Evolutionary conservation across 345 rosid genomes (phyloP), one percentile per base, ranked within the genome.

Genomic region (Hypericum perforatum): DNA sequence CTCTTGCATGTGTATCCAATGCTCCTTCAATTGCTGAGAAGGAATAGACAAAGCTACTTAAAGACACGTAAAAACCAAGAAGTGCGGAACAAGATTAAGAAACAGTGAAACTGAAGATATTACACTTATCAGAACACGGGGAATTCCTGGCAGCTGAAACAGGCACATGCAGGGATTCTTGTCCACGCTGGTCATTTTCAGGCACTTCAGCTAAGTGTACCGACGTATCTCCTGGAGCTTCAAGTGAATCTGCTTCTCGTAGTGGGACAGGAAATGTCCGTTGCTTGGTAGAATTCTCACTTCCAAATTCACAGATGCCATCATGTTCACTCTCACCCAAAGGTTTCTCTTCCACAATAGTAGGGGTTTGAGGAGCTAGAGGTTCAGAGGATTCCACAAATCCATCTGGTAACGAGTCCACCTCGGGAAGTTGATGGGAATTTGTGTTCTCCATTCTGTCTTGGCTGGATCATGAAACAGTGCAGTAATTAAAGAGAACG

Each of bases 391-490:
- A 66, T 29, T 84, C 96, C 38, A 91, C 89, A 70, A 87, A 87
- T 52, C 98, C 98, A 70, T 84, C 96, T 5, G 98, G 98, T 71
- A 91, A 67, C 36, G 95, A 68, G 69, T 85, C 94, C 47, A 78
- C 98, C 70, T 85, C 95, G 29, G 98, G 98, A 45, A 91, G 95
- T 71, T 78, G 77, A 69, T 75, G 76, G 53, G 81, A 76, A 40
- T 59, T 76, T 40, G 68, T 58, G 56, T 66, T 76, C 72, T 82
- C 89, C 96, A 87, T 87, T 63, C 51, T 42, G 57, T 59, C 69
- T 69, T 22, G 32, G 32, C 32, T 22, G 32, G 32, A 22, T 1
- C 32, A 22, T 22, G 32, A 22, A 22, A 1, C 1, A 22, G 32
- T 22, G 32, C 32, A 22, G 32, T 22, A 22, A 22, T 22, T 22